phyloP scores from a whole-genome alignment of 164 flowering plant species.

The Magnolia officinalis region DNA sequence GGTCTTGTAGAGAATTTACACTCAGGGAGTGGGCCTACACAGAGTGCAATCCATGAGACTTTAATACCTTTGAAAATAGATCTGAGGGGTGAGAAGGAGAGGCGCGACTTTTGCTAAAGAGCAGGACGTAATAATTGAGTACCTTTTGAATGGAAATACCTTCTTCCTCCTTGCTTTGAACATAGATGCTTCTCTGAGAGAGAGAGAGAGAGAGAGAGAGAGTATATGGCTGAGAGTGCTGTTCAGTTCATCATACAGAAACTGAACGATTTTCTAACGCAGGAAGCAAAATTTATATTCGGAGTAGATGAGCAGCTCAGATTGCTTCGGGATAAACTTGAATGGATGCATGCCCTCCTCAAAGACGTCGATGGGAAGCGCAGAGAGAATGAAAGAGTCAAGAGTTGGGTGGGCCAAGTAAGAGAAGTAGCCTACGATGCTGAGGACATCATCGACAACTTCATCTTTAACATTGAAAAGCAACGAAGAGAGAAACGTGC shows the following conservation, averaged over 20 bases:
- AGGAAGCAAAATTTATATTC: neutral
- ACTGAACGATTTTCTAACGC: neutral
- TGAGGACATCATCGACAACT: conserved; percentile 3
- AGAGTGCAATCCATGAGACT: too few relatives aligned
- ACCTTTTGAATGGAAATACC: too few relatives aligned
- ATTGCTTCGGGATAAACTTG: neutral
- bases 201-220: neutral
- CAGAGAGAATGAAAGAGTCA: neutral
- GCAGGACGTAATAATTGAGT: too few relatives aligned
- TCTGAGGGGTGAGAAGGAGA: too few relatives aligned
- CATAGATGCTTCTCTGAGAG: too few relatives aligned
- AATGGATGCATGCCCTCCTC: neutral
- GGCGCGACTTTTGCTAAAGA: too few relatives aligned
- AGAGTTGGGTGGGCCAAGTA: neutral
- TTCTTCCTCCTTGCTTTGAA: too few relatives aligned
- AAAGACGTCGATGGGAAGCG: neutral
- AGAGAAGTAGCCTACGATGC: neutral
- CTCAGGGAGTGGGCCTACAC: too few relatives aligned
- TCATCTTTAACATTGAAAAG: neutral
- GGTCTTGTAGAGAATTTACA: too few relatives aligned
- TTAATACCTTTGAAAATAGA: too few relatives aligned
- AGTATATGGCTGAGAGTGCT: conserved; percentile 5
- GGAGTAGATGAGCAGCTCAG: neutral
- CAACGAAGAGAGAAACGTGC: neutral
- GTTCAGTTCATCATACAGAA: neutral